Conservation (phyloP, 768 basidiomycete species). For the Lactarius pseudohatsudake region DNA sequence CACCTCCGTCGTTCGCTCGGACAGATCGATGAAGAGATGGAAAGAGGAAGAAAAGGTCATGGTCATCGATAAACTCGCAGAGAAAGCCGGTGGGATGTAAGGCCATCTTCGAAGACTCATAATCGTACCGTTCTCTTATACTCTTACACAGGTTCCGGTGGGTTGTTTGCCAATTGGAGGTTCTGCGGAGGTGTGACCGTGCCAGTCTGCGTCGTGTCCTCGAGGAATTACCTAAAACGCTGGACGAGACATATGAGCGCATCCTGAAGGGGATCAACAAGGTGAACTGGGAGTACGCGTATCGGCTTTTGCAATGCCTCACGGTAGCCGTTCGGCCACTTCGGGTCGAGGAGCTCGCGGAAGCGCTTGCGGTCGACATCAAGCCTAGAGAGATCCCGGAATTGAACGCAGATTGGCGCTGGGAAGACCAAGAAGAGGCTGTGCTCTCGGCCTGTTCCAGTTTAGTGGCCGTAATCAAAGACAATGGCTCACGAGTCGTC, state of each 20-base stretch:
- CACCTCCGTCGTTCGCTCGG: background rate
- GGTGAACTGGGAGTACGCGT: background rate
- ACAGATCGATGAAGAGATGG: background rate
- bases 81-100: conserved; percentile 6
- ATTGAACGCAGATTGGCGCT: background rate
- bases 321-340: background rate
- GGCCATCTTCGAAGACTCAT: background rate
- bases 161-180: background rate
- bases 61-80: background rate
- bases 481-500: background rate
- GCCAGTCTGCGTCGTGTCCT: background rate
- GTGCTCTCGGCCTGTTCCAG: background rate
- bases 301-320: background rate
- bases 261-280: background rate
- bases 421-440: background rate
- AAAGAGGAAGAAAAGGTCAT: background rate
- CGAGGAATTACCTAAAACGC: background rate
- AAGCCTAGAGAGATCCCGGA: background rate
- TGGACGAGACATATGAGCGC: conserved; percentile 9
- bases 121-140: background rate
- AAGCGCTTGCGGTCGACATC: background rate
- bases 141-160: conserved; percentile 5
- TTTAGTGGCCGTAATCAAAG: background rate
- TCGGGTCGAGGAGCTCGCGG: conserved; percentile 6
- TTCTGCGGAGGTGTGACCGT: background rate